phyloP scores from a whole-genome alignment of 2,329 filamentous ascomycete genomes.

The Aspergillus melleus region DNA sequence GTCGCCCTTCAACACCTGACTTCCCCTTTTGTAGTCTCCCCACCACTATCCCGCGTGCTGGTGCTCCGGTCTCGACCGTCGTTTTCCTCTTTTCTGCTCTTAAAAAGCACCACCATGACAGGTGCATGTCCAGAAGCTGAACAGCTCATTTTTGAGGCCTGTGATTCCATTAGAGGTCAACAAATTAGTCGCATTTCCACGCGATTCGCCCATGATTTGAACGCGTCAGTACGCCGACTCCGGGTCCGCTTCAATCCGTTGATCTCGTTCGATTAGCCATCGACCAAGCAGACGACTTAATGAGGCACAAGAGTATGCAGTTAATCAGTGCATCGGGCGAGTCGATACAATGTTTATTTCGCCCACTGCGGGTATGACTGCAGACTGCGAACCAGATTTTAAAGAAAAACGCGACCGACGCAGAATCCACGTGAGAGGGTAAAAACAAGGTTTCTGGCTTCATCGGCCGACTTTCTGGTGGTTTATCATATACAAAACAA shows the following conservation, averaged over 20 bases:
- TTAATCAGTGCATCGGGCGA: neutral
- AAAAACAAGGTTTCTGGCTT: too few relatives aligned
- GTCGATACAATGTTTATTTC: neutral
- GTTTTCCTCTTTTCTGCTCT: neutral
- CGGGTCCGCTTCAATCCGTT: neutral
- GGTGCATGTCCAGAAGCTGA: neutral
- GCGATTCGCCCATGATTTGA: neutral
- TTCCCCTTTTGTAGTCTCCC: neutral
- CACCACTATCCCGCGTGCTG: too few relatives aligned
- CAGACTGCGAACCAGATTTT: neutral
- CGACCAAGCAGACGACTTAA: neutral
- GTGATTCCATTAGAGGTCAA: neutral
- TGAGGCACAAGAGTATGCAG: neutral
- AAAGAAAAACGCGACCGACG: too few relatives aligned
- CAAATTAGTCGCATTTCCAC: neutral
- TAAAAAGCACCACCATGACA: neutral
- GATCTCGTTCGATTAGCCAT: neutral
- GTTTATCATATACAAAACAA: neutral
- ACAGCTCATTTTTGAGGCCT: neutral
- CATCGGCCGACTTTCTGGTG: too few relatives aligned
- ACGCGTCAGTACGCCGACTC: neutral
- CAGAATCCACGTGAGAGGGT: too few relatives aligned
- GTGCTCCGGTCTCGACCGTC: neutral
- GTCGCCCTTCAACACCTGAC: too few relatives aligned
- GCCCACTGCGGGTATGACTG: neutral